phyloP scores from a whole-genome alignment of 805 yeast genomes.

The Yamadazyma scolyti region DNA sequence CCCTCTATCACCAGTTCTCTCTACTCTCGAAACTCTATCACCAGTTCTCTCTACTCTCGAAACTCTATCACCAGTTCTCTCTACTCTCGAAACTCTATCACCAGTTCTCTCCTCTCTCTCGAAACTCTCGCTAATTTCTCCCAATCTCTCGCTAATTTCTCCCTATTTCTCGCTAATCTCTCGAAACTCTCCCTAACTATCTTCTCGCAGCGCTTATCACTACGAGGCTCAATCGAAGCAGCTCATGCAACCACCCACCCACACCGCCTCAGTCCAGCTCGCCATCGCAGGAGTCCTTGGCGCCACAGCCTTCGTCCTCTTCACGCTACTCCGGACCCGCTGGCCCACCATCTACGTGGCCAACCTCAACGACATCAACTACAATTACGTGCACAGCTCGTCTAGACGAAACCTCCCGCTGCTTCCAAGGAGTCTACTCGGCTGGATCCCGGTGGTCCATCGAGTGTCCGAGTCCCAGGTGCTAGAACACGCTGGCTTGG shows the following conservation, averaged over 20 bases:
- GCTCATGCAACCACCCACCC: not conserved
- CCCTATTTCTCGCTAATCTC: no score
- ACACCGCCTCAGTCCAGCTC: slow-evolving; percentile 55
- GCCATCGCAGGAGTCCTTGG: slow-evolving; percentile 70
- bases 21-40: no score
- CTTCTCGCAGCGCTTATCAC: no score
- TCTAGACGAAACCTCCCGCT: slow-evolving; percentile 53
- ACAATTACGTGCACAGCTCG: slow-evolving; percentile 38
- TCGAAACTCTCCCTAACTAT: no score
- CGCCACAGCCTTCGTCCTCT: slow-evolving; percentile 57
- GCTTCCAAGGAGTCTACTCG: slow-evolving; percentile 61
- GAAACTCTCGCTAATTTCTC: no score
- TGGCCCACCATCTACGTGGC: slow-evolving; percentile 88
- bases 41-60: no score
- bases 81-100: no score
- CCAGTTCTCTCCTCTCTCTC: no score
- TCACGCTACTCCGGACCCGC: slow-evolving; percentile 65
- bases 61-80: no score
- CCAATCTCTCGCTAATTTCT: no score
- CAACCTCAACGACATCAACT: slow-evolving; percentile 49
- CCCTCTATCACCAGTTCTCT: no score
- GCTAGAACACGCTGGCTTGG: slow-evolving; percentile 87
- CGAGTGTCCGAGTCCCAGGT: slow-evolving; percentile 69
- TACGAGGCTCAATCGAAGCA: not conserved
- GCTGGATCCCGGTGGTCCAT: slow-evolving; percentile 74